Evolutionary conservation across 176 grass and related monocot species (phyloP).

Genomic region (Avena sativa): DNA sequence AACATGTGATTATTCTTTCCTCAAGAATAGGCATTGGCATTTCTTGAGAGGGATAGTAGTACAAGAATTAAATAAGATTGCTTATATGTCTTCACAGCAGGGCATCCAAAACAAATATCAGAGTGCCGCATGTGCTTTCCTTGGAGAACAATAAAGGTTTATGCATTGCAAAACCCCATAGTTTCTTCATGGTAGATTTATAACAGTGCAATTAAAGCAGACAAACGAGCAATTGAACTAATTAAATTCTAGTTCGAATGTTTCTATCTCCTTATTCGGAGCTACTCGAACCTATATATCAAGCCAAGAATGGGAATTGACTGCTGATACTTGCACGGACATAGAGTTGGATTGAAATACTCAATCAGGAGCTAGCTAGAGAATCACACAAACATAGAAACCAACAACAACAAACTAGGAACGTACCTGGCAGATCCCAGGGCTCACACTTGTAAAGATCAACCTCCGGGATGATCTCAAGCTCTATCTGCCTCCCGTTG

Average conservation of each 20-base stretch:
- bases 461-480: conserved; percentile 92
- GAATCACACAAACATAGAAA: conserved; percentile 3
- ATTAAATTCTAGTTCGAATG: background rate
- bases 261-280: background rate
- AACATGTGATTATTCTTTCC: conserved; percentile 61
- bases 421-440: conserved; percentile 88
- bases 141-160: conserved; percentile 38
- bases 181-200: conserved; percentile 8
- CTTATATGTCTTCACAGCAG: conserved; percentile 32
- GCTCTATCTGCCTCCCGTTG: conserved; percentile 82
- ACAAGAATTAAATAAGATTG: conserved; percentile 57
- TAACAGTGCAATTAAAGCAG: conserved; percentile 1
- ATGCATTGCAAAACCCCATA: conserved; percentile 24
- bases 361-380: background rate
- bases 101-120: conserved; percentile 41
- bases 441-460: conserved; percentile 99
- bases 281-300: background rate
- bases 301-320: background rate
- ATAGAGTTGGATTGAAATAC: conserved; percentile 31
- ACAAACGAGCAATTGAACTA: background rate
- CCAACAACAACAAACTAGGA: background rate
- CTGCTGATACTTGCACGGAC: background rate
- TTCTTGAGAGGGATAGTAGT: conserved; percentile 39
- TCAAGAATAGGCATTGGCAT: conserved; percentile 41
- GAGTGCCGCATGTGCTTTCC: conserved; percentile 29